Base-by-base conservation (phyloP, 148 eudicot species). In the Rhododendron williamsianum region DNA sequence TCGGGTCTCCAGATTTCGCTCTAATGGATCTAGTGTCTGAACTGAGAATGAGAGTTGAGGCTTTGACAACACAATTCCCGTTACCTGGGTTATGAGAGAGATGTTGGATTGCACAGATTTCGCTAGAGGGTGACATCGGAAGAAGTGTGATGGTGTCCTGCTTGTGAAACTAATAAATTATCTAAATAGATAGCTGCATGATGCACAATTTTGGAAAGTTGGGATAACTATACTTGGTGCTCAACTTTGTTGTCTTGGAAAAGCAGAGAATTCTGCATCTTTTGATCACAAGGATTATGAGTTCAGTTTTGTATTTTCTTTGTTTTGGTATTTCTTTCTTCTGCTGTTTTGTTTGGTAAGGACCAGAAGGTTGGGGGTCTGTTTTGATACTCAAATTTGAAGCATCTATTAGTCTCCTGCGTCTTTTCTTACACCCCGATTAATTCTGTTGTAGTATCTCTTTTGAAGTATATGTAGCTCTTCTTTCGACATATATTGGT, bases 1-100 rank as follows among this genome's bases (percentile, higher is more conserved):
- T 91, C 46, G 87, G 87, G 27, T 89, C 95, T 46, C 91, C 96
- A 2, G 92, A 93, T 78, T 96, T 96, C 86, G 87, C 96, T n/a
- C 89, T 92, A 73, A 84, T 41, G 27, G 90, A 92, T 49, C 88
- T 86, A 21, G 85, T 96, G 72, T 83, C 77, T 48, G 93, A 92
- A 89, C 91, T 94, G 82, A 92, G 87, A 82, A 89, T 63, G 54
- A 92, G 93, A 89, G 98, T 95, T 2, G 95, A 95, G 90, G 91
- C 87, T 19, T 16, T 95, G 76, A 93, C 98, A 63, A 94, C 95
- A 83, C 90, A 91, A 84, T 95, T 93, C 88, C 98, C 96, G 0
- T 80, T 95, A 56, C 98, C 98, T 10, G 98, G 98, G n/a, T 19
- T 93, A 83, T 95, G 86, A 95, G 52, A 71, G 27, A 51, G 4